These are phyloP conservation scores for Dioscorea dumetorum DNA, from an alignment of 106 monocot genomes.

Conservation along the genomic window DNA sequence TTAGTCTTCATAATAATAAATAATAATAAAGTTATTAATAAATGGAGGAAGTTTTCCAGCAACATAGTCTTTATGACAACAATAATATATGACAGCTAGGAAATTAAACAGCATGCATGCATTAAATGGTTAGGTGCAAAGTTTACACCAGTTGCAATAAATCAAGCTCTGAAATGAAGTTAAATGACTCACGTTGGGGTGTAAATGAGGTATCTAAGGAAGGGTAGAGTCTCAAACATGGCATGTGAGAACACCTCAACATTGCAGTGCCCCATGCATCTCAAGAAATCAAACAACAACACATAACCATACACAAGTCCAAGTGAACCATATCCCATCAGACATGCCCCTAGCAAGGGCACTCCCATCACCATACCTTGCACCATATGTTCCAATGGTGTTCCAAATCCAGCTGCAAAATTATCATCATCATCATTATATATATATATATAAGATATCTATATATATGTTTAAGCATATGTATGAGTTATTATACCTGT, in stretches of 20 bases:
- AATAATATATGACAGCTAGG: background rate
- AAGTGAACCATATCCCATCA: constrained; percentile 23
- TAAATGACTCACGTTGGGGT: constrained; percentile 70
- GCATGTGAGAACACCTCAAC: constrained; percentile 26
- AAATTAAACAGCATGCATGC: background rate
- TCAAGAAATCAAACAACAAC: constrained; percentile 31
- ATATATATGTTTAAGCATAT: background rate
- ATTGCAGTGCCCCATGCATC: constrained; percentile 32
- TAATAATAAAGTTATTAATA: no score
- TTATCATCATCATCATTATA: background rate
- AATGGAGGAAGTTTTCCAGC: no score
- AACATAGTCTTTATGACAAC: no score
- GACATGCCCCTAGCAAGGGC: constrained; percentile 21
- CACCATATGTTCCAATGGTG: constrained; percentile 28
- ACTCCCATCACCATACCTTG: constrained; percentile 15
- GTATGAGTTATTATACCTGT: constrained; percentile 48
- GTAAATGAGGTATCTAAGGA: constrained; percentile 72
- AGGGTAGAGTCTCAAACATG: constrained; percentile 46
- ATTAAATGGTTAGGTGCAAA: background rate
- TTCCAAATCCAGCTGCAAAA: constrained; percentile 25
- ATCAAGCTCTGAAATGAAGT: no score
- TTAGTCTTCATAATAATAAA: no score
- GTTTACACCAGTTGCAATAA: no score
- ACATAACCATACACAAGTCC: constrained; percentile 28
- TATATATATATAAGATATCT: background rate